Conservation (phyloP, 2,329 filamentous ascomycete species). For the Rhexocercosporidium sp. region DNA sequence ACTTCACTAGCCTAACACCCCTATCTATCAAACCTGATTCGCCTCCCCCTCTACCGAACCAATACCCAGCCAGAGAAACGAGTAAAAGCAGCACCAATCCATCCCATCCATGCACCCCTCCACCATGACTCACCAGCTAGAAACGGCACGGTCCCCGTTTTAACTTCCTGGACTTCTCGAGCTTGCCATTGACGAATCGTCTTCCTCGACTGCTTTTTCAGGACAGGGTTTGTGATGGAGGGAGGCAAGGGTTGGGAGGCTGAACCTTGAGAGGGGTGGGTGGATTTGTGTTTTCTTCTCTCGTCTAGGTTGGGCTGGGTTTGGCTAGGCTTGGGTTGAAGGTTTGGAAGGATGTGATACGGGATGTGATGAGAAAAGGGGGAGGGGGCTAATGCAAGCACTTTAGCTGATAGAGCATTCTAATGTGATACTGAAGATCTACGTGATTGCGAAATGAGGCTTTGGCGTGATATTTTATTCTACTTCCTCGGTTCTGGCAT, state of each 20-base stretch:
- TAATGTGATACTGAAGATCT: background rate
- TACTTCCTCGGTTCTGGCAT: background rate
- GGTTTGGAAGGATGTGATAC: background rate
- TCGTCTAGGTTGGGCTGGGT: too few relatives aligned
- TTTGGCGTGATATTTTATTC: background rate
- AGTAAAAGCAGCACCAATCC: conserved; percentile 20
- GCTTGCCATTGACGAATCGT: conserved; percentile 32
- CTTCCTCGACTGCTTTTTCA: background rate
- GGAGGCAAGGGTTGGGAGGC: background rate
- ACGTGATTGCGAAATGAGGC: background rate
- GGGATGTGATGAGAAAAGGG: background rate
- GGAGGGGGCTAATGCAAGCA: conserved; percentile 22
- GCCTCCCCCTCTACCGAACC: too few relatives aligned
- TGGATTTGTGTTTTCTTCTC: too few relatives aligned
- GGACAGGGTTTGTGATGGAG: background rate
- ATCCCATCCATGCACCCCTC: background rate
- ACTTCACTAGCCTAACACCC: background rate
- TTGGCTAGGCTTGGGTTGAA: too few relatives aligned
- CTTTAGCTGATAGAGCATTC: conserved; percentile 14
- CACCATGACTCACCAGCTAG: conserved; percentile 23
- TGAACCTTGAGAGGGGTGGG: background rate
- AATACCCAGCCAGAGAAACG: too few relatives aligned
- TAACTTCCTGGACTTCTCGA: too few relatives aligned
- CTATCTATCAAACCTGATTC: too few relatives aligned
- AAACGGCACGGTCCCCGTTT: conserved; percentile 10